A percentile compares a stretch with the other conserved stretches of the same genome.
phyloP scores from a whole-genome alignment of 768 basidiomycete species.

The Suillus placidus region DNA sequence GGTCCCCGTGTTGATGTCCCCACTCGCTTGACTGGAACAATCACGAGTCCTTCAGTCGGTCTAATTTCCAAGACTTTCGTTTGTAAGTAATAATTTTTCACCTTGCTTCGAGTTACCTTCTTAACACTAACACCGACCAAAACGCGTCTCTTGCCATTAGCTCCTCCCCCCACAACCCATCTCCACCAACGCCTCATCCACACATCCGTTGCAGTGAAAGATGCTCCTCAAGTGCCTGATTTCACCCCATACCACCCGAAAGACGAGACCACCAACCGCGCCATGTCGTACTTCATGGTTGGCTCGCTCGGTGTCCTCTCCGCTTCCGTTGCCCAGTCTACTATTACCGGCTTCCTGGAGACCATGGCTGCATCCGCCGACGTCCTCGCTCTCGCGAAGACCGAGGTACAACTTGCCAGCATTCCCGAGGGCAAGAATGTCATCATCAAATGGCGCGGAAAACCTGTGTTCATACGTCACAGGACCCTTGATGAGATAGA shows the following conservation, averaged over 20 bases:
- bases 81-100: slow-evolving; percentile 46
- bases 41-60: slow-evolving; percentile 49
- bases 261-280: slow-evolving; percentile 67
- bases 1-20: slow-evolving; percentile 64
- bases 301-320: slow-evolving; percentile 91
- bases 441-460: slow-evolving; percentile 99
- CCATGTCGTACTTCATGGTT: slow-evolving; percentile 88
- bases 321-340: slow-evolving; percentile 92
- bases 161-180: slow-evolving; percentile 56
- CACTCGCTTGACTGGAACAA: slow-evolving; percentile 63
- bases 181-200: slow-evolving; percentile 76
- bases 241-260: slow-evolving; percentile 79
- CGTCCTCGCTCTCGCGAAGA: slow-evolving; percentile 96
- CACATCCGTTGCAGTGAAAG: slow-evolving; percentile 68
- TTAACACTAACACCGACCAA: slow-evolving; percentile 19
- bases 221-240: slow-evolving; percentile 86
- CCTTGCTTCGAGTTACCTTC: slow-evolving; percentile 14
- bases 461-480: slow-evolving; percentile 99
- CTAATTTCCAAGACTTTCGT: slow-evolving; percentile 66
- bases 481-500: slow-evolving; percentile 89
- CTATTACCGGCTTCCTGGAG: slow-evolving; percentile 90
- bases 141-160: slow-evolving; percentile 12
- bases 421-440: slow-evolving; percentile 99
- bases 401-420: slow-evolving; percentile 85
- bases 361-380: slow-evolving; percentile 98